Evolutionary conservation across 805 yeast species (phyloP), one percentile per base, ranked within the genome.

Genomic region (Lachancea nothofagi): DNA sequence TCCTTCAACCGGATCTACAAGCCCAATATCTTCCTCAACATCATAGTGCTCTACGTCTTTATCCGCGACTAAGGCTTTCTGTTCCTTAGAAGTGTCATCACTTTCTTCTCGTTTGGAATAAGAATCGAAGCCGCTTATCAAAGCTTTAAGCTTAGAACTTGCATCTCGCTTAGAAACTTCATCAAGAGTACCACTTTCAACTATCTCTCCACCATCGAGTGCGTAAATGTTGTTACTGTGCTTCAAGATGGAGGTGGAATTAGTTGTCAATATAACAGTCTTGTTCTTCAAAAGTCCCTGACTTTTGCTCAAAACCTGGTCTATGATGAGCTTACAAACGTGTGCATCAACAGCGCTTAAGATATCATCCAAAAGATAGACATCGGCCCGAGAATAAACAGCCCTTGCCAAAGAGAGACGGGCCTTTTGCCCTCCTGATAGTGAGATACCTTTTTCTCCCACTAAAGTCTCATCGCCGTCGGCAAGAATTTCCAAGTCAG

Each of bases 331-430:
- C 44, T 66, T 71, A 32, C 81, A 77, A 36, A 80, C 88, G 53
- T 80, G 80, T 2, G 83, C 77, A 62, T 80, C 88, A 14, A 80
- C 88, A 2, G 87, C 87, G 47, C 82, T 73, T 41, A 80, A 62
- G 19, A 80, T 69, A 54, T 80, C 88, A 61, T 80, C 88, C 39
- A 80, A 48, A 28, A 80, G 54, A 43, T 74, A 72, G 5, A 79
- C 65, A 57, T 79, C 83, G 2, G 74, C 69, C 39, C 78, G 62
- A 0, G 83, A 62, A 53, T 80, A 80, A 4, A 80, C 80, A 0
- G 86, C 84, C 51, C 88, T 70, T 0, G 87, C 87, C 30, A 80
- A 61, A 10, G 80, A 71, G 21, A 80, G 61, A 55, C 88, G 59
- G 0, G 82, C 81, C 53, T 75, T 77, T 53, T 77, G 83, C 7